Percentiles rank a stretch among this genome's conserved stretches.
phyloP scores from a whole-genome alignment of 768 basidiomycete genomes.

The Amanita thiersii region DNA sequence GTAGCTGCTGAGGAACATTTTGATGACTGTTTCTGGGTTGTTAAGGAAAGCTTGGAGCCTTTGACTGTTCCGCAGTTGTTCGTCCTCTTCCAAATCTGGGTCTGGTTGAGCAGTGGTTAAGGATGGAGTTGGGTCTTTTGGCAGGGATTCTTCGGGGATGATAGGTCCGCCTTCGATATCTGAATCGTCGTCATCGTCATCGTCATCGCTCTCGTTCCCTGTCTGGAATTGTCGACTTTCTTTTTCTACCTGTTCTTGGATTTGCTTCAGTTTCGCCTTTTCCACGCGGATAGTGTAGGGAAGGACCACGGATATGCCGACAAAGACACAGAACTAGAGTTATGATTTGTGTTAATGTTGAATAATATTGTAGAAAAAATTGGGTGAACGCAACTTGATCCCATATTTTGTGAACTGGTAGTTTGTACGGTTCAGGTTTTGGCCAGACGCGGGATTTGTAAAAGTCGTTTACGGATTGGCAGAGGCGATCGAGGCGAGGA shows the following conservation, averaged over 20 bases:
- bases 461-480: conserved; percentile 54
- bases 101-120: too few relatives aligned
- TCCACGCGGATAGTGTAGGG: conserved; percentile 4
- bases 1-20: conserved; percentile 64
- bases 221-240: not conserved
- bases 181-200: not conserved
- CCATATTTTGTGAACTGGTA: conserved; percentile 44
- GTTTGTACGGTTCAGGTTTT: conserved; percentile 13
- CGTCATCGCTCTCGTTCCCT: not conserved
- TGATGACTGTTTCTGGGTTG: conserved; percentile 49
- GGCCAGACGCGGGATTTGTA: conserved; percentile 33
- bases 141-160: not conserved
- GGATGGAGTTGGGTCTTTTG: too few relatives aligned
- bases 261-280: not conserved
- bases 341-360: conserved; percentile 28
- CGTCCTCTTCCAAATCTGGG: conserved; percentile 24
- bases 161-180: not conserved
- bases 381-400: conserved; percentile 40
- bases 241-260: not conserved
- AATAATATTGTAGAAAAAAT: conserved; percentile 20
- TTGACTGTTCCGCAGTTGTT: conserved; percentile 31
- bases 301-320: not conserved
- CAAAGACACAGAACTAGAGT: conserved; percentile 17
- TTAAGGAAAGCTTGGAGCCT: conserved; percentile 46
- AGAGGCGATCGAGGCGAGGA: conserved; percentile 45